These are phyloP conservation scores for Plasmodium billcollinsi DNA, from an alignment of 169 alveolate genomes.

Conservation along the genomic window DNA sequence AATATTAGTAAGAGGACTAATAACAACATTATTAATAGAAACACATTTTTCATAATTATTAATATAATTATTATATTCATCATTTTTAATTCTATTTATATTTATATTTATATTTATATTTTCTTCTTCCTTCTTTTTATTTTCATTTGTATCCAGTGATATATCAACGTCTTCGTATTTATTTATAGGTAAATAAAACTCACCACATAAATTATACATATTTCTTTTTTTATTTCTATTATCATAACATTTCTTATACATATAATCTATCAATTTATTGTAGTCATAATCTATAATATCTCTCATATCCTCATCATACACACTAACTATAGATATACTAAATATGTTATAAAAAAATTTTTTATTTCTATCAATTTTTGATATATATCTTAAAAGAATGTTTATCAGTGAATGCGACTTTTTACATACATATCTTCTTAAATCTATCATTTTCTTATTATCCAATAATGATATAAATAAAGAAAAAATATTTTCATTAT, in stretches of 20 bases:
- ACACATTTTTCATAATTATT: background rate
- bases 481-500: constrained; percentile 29
- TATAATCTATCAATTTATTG: constrained; percentile 9
- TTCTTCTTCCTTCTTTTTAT: background rate
- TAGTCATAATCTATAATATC: constrained; percentile 14
- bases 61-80: background rate
- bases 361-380: background rate
- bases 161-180: too few relatives aligned
- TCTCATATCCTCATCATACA: constrained; percentile 12
- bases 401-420: constrained; percentile 6
- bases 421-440: constrained; percentile 40
- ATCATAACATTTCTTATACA: background rate
- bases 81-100: background rate
- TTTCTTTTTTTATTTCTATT: background rate
- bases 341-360: background rate
- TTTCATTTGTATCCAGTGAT: background rate
- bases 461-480: constrained; percentile 23
- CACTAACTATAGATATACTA: constrained; percentile 9
- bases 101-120: background rate
- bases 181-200: too few relatives aligned
- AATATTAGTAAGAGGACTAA: background rate
- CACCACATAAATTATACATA: background rate
- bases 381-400: constrained; percentile 43
- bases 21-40: background rate
- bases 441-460: background rate